These are phyloP conservation scores for Colletotrichum horii DNA, from an alignment of 2,329 filamentous ascomycete genomes.

Conservation along the genomic window DNA sequence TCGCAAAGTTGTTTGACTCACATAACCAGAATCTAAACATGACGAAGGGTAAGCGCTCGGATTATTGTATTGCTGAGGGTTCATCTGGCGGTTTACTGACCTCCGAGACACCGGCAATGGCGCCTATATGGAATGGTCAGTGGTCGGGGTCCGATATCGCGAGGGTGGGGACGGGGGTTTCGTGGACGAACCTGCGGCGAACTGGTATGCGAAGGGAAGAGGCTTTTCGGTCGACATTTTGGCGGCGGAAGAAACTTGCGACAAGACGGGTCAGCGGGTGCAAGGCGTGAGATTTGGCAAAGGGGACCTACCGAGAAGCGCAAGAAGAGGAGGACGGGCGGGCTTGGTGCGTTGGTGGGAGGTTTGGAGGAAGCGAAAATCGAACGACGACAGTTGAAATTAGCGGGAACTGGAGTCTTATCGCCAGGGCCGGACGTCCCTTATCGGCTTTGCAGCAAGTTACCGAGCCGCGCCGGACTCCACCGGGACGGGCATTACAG, in stretches of 20 bases:
- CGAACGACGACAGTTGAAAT: not conserved
- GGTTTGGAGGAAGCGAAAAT: slow-evolving; percentile 13
- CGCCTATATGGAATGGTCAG: slow-evolving; percentile 59
- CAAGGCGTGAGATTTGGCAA: not conserved
- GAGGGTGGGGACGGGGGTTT: slow-evolving; percentile 25
- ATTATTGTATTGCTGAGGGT: slow-evolving; percentile 9
- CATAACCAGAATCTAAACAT: slow-evolving; percentile 83
- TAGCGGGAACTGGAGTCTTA: slow-evolving; percentile 18
- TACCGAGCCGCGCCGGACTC: slow-evolving; percentile 12
- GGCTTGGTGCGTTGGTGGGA: not conserved
- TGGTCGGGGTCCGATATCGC: slow-evolving; percentile 24
- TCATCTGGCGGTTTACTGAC: slow-evolving; percentile 57
- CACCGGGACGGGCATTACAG: not conserved
- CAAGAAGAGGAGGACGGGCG: not conserved
- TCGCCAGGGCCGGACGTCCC: slow-evolving; percentile 1
- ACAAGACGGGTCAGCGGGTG: not conserved
- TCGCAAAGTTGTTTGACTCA: slow-evolving; percentile 45
- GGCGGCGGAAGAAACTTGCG: slow-evolving; percentile 21
- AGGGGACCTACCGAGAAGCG: slow-evolving; percentile 12
- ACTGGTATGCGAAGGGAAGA: slow-evolving; percentile 92
- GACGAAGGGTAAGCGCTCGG: slow-evolving; percentile 26
- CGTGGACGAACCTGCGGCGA: slow-evolving; percentile 76
- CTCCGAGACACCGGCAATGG: slow-evolving; percentile 97
- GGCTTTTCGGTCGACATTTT: slow-evolving; percentile 74
- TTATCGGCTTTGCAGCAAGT: slow-evolving; percentile 8